phyloP scores from a whole-genome alignment of 2,329 filamentous ascomycete genomes.

The Phoma sp. region DNA sequence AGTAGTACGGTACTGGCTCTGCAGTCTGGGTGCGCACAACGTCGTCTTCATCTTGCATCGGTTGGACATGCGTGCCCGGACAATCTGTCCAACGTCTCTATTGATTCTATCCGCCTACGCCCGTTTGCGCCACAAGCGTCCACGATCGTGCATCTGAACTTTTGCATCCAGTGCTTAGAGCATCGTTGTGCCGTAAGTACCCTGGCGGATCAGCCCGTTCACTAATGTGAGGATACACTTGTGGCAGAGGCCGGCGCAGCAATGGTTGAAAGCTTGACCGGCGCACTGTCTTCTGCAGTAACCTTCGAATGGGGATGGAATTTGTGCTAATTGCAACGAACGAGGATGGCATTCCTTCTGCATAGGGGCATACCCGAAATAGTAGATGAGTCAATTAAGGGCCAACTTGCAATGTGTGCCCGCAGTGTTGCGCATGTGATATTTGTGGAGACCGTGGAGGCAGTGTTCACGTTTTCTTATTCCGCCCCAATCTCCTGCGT shows the following conservation, averaged over 20 bases:
- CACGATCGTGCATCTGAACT: conserved; percentile 12
- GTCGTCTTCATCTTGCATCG: conserved; percentile 1
- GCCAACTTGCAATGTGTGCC: not conserved
- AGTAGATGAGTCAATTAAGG: conserved; percentile 6
- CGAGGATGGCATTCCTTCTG: not conserved
- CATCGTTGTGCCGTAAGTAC: not conserved
- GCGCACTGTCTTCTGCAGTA: conserved; percentile 3
- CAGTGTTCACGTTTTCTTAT: conserved; percentile 2
- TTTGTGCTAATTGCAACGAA: conserved; percentile 4
- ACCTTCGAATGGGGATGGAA: not conserved
- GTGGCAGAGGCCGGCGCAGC: conserved; percentile 6
- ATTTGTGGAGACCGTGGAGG: not conserved
- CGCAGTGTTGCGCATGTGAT: not conserved
- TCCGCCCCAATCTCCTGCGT: not conserved
- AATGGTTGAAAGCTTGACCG: conserved; percentile 11
- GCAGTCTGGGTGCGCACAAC: conserved; percentile 2
- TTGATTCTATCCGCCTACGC: conserved; percentile 12
- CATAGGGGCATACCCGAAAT: not conserved
- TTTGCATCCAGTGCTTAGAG: not conserved
- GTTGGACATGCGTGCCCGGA: not conserved
- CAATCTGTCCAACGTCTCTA: conserved; percentile 1
- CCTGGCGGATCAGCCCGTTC: conserved; percentile 4
- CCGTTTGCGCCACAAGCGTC: conserved; percentile 17
- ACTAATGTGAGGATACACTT: not conserved
- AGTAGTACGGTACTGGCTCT: conserved; percentile 20